Evolutionary conservation across 2,329 filamentous ascomycete species (phyloP), one percentile per base, ranked within the genome.

Genomic region (Drechslerella coelobrocha): DNA sequence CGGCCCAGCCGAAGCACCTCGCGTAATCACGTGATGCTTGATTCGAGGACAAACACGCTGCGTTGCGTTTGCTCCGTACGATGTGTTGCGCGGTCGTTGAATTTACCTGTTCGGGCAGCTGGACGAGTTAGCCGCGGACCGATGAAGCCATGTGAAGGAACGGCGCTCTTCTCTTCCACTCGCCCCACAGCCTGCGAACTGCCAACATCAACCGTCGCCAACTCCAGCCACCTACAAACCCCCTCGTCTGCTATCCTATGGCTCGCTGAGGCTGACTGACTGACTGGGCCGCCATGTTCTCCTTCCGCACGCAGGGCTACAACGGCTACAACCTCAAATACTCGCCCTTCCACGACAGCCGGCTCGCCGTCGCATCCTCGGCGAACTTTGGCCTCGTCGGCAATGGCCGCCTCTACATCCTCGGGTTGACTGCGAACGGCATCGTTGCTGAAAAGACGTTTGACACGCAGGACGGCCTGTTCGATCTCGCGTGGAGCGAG

Each of bases 251-350:
- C n/a, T n/a, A n/a, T n/a, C 47, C 57, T 34, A 31, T 45, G 37
- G 48, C 39, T 26, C 4, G 27, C 17, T 14, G 19, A 5, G n/a
- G n/a, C n/a, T 45, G 8, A 23, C 57, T 47, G n/a, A n/a, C n/a
- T n/a, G n/a, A n/a, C n/a, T n/a, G n/a, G n/a, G n/a, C n/a, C n/a
- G n/a, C 51, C 37, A 97, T 97, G 92, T 88, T 97, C 76, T 92
- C 97, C 81, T 97, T 90, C 81, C 89, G 90, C 73, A 97, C 94
- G 21, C 85, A 91, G 78, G 94, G 94, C 77, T 97, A 87, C 84
- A 96, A 97, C 80, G 92, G 92, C 76, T 97, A 96, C 81, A 91
- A 90, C 75, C 92, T 97, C 80, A 96, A 97, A 81, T 99, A 97
- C 83, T 97, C 93, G 61, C 94, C 94, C 5, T 99, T 97, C 82